phyloP scores from a whole-genome alignment of 2,329 filamentous ascomycete genomes.

The Apiospora aurea region DNA sequence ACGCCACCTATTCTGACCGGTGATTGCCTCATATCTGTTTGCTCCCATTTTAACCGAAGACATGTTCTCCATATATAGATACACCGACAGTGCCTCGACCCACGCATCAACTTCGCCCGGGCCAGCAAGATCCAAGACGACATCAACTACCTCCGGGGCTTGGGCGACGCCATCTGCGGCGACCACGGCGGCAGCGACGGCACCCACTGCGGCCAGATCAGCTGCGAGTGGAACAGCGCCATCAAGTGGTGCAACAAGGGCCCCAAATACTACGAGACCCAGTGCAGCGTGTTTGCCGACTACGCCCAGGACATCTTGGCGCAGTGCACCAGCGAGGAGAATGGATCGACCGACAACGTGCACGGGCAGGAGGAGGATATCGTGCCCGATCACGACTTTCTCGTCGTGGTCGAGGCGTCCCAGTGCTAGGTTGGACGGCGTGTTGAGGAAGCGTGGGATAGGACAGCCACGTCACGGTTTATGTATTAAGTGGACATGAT shows the following conservation, averaged over 20 bases:
- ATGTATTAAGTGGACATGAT: too few relatives aligned
- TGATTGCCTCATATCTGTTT: neutral
- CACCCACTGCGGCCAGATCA: neutral
- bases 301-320: neutral
- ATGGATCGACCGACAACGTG: too few relatives aligned
- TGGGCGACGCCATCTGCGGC: neutral
- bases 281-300: conserved; percentile 8
- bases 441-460: neutral
- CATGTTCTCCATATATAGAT: too few relatives aligned
- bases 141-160: conserved; percentile 5
- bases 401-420: neutral
- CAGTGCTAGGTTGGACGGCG: neutral
- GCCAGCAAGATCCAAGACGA: too few relatives aligned
- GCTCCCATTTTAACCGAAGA: neutral
- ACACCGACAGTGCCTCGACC: neutral
- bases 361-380: neutral
- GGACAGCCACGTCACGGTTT: neutral
- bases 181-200: conserved; percentile 16
- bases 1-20: neutral
- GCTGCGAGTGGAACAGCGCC: neutral
- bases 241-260: conserved; percentile 22
- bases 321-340: neutral
- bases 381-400: neutral
- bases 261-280: neutral
- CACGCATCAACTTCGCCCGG: neutral